phyloP scores from a whole-genome alignment of 352 stramenopile genomes.

The Plasmopara halstedii region DNA sequence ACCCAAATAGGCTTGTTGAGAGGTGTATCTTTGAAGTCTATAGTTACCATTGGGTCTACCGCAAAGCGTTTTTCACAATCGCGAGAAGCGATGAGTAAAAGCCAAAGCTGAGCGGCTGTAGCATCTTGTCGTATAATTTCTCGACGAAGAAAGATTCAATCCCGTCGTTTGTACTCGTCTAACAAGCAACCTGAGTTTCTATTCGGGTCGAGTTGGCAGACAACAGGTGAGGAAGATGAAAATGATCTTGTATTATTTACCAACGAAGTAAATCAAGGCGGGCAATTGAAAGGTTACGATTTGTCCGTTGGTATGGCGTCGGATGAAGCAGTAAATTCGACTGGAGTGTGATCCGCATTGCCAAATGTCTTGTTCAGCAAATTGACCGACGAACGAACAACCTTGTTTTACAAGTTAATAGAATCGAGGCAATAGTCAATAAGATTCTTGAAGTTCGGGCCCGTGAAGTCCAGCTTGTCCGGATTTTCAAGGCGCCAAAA shows the following conservation, averaged over 20 bases:
- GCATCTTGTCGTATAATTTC: neutral
- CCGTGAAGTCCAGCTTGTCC: neutral
- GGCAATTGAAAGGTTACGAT: neutral
- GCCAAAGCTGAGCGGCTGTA: neutral
- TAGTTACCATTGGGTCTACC: neutral
- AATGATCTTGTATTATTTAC: neutral
- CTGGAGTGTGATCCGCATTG: neutral
- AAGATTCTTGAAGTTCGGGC: neutral
- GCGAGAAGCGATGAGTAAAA: neutral
- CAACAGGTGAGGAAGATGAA: neutral
- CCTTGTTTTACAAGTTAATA: neutral
- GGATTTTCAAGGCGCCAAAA: neutral
- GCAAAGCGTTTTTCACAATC: neutral
- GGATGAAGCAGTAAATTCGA: neutral
- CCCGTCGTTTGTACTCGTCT: conserved; percentile 1
- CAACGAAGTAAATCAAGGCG: neutral
- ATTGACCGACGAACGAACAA: neutral
- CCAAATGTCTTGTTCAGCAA: neutral
- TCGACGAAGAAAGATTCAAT: conserved; percentile 4
- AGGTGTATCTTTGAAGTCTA: neutral
- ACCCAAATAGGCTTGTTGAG: neutral
- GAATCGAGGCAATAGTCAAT: neutral
- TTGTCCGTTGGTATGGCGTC: neutral
- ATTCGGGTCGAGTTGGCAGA: neutral
- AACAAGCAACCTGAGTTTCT: conserved; percentile 1